phyloP scores from a whole-genome alignment of 2,329 filamentous ascomycete species.

The Byssochlamys sp. region DNA sequence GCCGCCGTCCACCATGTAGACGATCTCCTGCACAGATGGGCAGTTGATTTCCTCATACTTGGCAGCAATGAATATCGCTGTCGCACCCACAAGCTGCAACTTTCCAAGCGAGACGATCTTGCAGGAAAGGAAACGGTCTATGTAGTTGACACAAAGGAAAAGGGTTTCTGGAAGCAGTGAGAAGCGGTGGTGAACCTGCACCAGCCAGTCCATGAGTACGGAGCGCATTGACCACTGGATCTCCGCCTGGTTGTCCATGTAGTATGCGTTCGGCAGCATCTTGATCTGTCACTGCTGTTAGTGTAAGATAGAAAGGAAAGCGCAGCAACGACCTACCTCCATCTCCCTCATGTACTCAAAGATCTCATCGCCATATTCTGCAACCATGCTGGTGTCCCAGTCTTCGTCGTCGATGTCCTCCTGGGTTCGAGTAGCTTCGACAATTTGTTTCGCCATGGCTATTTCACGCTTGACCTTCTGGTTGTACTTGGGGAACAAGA shows the following conservation, averaged over 20 bases:
- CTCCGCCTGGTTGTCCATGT: constrained; percentile 96
- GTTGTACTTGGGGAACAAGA: constrained; percentile 65
- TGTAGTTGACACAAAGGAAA: constrained; percentile 90
- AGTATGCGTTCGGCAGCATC: constrained; percentile 79
- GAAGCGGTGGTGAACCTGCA: constrained; percentile 91
- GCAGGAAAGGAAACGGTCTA: constrained; percentile 87
- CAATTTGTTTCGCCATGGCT: constrained; percentile 54
- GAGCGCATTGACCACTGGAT: constrained; percentile 98
- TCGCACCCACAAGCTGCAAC: constrained; percentile 89
- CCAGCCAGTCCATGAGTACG: constrained; percentile 94
- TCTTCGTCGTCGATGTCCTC: constrained; percentile 80
- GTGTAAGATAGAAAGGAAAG: constrained; percentile 1
- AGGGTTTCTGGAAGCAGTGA: constrained; percentile 84
- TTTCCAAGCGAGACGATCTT: constrained; percentile 94
- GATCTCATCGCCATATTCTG: constrained; percentile 92
- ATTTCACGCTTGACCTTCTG: constrained; percentile 64
- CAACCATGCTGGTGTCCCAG: constrained; percentile 95
- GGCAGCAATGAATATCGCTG: constrained; percentile 86
- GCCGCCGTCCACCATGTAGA: constrained; percentile 93
- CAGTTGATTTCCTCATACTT: constrained; percentile 99
- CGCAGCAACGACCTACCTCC: constrained; percentile 52
- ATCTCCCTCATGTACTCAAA: constrained; percentile 83
- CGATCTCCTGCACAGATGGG: constrained; percentile 85
- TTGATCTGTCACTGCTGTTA: constrained; percentile 45
- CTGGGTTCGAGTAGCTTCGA: constrained; percentile 54